Base-by-base conservation (phyloP, 2,329 filamentous ascomycete species). In the Harringtonia lauricola region DNA sequence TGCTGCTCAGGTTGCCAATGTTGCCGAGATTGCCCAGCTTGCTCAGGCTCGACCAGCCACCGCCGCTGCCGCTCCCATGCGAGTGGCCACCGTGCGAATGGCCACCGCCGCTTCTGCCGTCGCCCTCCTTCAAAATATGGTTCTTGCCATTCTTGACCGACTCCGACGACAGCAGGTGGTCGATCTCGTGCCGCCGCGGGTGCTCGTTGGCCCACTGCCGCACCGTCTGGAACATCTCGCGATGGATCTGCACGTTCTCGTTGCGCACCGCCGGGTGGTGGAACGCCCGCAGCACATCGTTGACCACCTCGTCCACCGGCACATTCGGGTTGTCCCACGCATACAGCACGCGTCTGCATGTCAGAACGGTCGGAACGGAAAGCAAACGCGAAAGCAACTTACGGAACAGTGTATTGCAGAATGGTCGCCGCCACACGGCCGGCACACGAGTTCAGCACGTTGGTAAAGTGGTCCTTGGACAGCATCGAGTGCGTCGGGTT, bases 271-370 rank as follows among this genome's bases (percentile, higher is more conserved):
- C 83, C 1, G 92, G 92, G 58, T 98, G 92, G 60, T 98, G 92
- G 66, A 96, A 94, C 12, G 86, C 80, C 21, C 77, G 76, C 38
- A 88, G 66, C 34, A 94, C 78, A 52, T 96, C 90, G 49, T 86
- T 71, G 49, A 89, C 70, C 1, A 96, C 83, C 61, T 94, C 84
- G 31, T 94, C 76, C 4, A 92, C 82, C 0, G 86, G 78, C 1
- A 95, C 80, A 36, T 82, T 79, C 3, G 83, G 76, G 58, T 96
- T 85, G 51, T 96, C 86, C 87, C 89, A 96, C 4, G 89, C 90
- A 57, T 90, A 94, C 18, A 98, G 71, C 39, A 96, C 67, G 29
- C 90, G 84, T 2, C 75, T 79, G 29, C 15, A 26, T 3, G 22
- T 13, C 24, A 14, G 15, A 34, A 21, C 15, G 19, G 22, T 19